These are phyloP conservation scores for Dipodascus geniculatus DNA, from an alignment of 805 yeast species.

Conservation along the genomic window DNA sequence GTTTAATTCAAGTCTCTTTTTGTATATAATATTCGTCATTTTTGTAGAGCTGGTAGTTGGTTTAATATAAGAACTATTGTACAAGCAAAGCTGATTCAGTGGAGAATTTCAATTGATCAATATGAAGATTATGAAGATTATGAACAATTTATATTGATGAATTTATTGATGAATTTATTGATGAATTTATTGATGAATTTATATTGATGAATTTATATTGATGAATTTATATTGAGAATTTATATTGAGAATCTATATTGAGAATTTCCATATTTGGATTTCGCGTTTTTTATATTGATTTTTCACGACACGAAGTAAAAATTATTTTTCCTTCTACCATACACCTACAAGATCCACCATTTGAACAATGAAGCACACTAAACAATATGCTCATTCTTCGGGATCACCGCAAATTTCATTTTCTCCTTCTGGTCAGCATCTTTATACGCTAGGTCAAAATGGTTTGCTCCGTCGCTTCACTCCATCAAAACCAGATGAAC, in stretches of 20 bases:
- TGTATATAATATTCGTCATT: not conserved
- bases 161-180: too few relatives aligned
- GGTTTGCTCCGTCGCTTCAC: conserved; percentile 24
- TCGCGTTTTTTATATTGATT: not conserved
- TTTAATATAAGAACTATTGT: not conserved
- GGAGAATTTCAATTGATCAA: too few relatives aligned
- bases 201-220: too few relatives aligned
- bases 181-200: too few relatives aligned
- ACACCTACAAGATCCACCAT: not conserved
- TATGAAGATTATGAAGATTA: too few relatives aligned
- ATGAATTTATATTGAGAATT: too few relatives aligned
- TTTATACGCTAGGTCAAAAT: conserved; percentile 27
- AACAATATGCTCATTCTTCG: conserved; percentile 24
- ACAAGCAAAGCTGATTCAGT: too few relatives aligned
- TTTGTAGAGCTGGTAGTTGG: not conserved
- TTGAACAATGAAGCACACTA: not conserved
- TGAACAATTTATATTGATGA: too few relatives aligned
- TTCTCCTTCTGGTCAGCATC: conserved; percentile 22
- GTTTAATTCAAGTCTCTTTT: conserved; percentile 12
- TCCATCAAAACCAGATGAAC: conserved; percentile 22
- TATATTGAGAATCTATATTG: too few relatives aligned
- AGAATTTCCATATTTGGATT: not conserved
- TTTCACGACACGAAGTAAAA: not conserved
- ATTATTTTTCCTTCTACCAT: too few relatives aligned
- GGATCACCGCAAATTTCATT: conserved; percentile 25